Conservation (phyloP, 805 yeast genomes). For the Starmerella lactis-condensi region DNA sequence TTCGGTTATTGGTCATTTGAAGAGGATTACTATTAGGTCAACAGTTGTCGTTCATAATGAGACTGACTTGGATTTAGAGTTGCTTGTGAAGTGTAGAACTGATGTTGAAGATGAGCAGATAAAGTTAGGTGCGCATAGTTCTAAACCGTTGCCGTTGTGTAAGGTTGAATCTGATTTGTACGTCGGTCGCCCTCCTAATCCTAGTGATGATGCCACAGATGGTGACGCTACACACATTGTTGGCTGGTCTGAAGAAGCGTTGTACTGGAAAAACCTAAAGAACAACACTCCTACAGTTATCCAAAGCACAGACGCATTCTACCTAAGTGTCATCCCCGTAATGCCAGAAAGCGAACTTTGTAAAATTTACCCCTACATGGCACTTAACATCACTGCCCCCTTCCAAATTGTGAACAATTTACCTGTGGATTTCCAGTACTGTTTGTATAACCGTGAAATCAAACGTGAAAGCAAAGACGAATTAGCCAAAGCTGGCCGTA, state of each 20-base stretch:
- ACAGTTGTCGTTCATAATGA: constrained; percentile 52
- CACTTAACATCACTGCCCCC: constrained; percentile 62
- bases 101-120: constrained; percentile 23
- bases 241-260: background rate
- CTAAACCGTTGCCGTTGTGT: constrained; percentile 57
- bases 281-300: constrained; percentile 26
- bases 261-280: constrained; percentile 46
- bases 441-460: constrained; percentile 57
- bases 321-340: constrained; percentile 11
- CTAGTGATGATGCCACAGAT: no score
- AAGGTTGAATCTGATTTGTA: constrained; percentile 37
- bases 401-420: constrained; percentile 64
- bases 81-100: constrained; percentile 19
- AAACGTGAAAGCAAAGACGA: constrained; percentile 47
- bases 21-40: constrained; percentile 59
- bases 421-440: constrained; percentile 62
- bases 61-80: constrained; percentile 38
- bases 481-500: constrained; percentile 45
- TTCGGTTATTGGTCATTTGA: constrained; percentile 52
- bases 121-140: constrained; percentile 35
- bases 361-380: constrained; percentile 68
- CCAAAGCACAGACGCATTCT: constrained; percentile 31
- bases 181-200: constrained; percentile 48
- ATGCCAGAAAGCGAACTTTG: constrained; percentile 47
- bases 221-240: constrained; percentile 50